Evolutionary conservation across 108 stramenopile genomes (phyloP).

Genomic region (Cyclotella sp.): DNA sequence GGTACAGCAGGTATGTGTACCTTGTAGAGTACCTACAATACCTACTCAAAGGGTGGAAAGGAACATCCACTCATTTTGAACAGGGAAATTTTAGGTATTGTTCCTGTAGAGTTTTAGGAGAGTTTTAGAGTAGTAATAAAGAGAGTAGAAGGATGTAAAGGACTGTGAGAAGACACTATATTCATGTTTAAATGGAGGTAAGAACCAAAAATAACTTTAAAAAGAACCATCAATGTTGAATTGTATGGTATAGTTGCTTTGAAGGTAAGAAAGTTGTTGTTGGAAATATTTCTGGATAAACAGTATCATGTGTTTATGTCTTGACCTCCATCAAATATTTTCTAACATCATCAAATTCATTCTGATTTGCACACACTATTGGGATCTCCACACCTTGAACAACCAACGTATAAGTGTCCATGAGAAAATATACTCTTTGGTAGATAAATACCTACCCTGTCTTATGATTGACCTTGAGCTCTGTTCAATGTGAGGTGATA

Average conservation of each 20-base stretch:
- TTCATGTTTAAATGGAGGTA: not conserved
- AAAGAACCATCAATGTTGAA: not conserved
- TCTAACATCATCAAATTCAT: constrained; percentile 6
- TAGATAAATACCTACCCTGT: constrained; percentile 7
- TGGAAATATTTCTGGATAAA: constrained; percentile 4
- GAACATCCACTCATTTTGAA: too few relatives aligned
- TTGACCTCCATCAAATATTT: not conserved
- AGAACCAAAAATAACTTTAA: not conserved
- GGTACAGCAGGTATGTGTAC: not conserved
- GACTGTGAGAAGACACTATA: too few relatives aligned
- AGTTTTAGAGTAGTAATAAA: too few relatives aligned
- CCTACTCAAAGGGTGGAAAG: not conserved
- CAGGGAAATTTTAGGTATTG: too few relatives aligned
- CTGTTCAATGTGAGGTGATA: too few relatives aligned
- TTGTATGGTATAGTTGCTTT: not conserved
- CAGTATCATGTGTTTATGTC: not conserved
- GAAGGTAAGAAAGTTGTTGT: not conserved
- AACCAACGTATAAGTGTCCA: constrained; percentile 12
- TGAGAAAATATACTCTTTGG: constrained; percentile 17
- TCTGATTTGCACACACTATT: not conserved
- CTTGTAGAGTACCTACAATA: not conserved
- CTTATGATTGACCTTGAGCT: too few relatives aligned
- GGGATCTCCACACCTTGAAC: constrained; percentile 17
- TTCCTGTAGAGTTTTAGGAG: too few relatives aligned
- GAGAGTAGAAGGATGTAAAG: too few relatives aligned